Percentiles rank a stretch among this genome's conserved stretches.
Evolutionary conservation across 257 asterid species (phyloP).

Genomic region (Striga asiatica): DNA sequence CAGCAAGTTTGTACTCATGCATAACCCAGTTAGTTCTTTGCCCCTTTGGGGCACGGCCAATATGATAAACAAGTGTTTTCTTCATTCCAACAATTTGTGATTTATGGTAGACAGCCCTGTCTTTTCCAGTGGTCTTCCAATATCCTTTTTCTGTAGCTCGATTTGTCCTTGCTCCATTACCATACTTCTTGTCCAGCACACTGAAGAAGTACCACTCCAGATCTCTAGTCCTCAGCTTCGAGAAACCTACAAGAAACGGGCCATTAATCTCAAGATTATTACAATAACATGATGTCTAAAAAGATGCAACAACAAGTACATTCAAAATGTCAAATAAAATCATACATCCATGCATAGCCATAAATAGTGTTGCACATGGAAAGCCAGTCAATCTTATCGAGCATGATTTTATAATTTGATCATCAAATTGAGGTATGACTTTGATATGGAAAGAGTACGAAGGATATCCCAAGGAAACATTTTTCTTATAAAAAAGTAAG

Average conservation of each 20-base stretch:
- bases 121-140: conserved; percentile 97
- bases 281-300: too few species aligned
- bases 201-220: conserved; percentile 95
- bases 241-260: conserved; percentile 36
- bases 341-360: too few species aligned
- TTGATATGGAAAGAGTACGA: too few species aligned
- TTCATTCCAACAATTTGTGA: conserved; percentile 67
- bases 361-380: too few species aligned
- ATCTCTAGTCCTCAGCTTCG: conserved; percentile 74
- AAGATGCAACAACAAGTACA: too few species aligned
- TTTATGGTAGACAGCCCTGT: conserved; percentile 57
- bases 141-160: conserved; percentile 85
- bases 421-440: too few species aligned
- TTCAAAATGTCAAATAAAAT: too few species aligned
- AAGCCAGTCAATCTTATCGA: too few species aligned
- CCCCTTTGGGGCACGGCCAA: conserved; percentile 93
- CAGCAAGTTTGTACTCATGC: conserved; percentile 86
- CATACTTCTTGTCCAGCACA: conserved; percentile 73
- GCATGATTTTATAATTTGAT: too few species aligned
- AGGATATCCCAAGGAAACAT: too few species aligned
- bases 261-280: neutral
- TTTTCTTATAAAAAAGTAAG: too few species aligned
- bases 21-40: conserved; percentile 91
- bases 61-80: conserved; percentile 86
- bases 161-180: conserved; percentile 76